Conservation (phyloP, 2,329 filamentous ascomycete genomes). For the Colletotrichum gloeosporioides region DNA sequence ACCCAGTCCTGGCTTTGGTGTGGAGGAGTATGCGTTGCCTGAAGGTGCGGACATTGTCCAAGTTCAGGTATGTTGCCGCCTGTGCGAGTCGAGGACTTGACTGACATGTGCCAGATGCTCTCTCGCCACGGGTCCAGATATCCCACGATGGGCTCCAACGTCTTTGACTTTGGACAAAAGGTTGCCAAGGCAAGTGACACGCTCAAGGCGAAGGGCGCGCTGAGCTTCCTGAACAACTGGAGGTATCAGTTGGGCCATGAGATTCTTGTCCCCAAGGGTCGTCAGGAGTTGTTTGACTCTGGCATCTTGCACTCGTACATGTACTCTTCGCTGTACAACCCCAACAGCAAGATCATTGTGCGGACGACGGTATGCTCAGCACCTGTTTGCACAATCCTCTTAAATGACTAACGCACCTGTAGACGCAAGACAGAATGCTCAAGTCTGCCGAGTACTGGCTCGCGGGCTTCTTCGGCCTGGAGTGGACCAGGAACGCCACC, state of each 20-base stretch:
- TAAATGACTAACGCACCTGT: constrained; percentile 8
- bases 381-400: background rate
- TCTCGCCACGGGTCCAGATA: constrained; percentile 78
- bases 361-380: constrained; percentile 62
- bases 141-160: constrained; percentile 65
- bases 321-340: constrained; percentile 74
- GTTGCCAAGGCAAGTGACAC: constrained; percentile 59
- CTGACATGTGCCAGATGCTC: constrained; percentile 59
- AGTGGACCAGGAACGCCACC: constrained; percentile 75
- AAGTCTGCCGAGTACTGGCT: constrained; percentile 80
- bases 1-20: constrained; percentile 75
- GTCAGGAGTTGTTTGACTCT: constrained; percentile 75
- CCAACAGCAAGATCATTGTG: constrained; percentile 74
- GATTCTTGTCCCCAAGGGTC: constrained; percentile 75
- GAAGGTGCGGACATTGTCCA: constrained; percentile 71
- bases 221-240: constrained; percentile 75
- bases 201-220: constrained; percentile 60
- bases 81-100: background rate
- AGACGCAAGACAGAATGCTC: constrained; percentile 78
- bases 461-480: constrained; percentile 78
- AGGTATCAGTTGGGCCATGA: constrained; percentile 72
- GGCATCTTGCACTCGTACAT: constrained; percentile 75
- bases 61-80: constrained; percentile 49
- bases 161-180: constrained; percentile 60
- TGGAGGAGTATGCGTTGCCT: constrained; percentile 73